Percentiles rank a stretch among this genome's conserved stretches.
Conservation (phyloP, 1,139 yeast genomes). For the Debaryomycetaceae sp. region DNA sequence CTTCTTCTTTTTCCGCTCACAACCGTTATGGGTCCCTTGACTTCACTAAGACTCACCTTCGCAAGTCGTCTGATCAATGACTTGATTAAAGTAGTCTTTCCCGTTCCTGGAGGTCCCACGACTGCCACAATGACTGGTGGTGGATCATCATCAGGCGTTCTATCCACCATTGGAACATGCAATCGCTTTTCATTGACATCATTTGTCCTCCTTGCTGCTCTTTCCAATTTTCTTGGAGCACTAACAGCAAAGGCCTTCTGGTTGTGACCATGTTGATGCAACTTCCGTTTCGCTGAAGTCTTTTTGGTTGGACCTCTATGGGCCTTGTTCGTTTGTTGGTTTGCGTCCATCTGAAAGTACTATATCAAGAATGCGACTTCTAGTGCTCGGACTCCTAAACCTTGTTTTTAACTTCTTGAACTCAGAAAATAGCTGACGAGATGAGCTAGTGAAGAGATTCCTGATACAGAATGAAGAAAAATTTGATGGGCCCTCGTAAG, state of each 20-base stretch:
- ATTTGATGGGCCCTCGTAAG: slow-evolving; percentile 1
- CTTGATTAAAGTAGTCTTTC: slow-evolving; percentile 89
- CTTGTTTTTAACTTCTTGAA: not conserved
- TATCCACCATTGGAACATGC: slow-evolving; percentile 96
- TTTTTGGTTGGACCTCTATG: slow-evolving; percentile 56
- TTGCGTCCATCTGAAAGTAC: not conserved
- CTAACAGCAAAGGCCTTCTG: slow-evolving; percentile 93
- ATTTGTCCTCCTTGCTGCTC: slow-evolving; percentile 78
- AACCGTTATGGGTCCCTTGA: slow-evolving; percentile 96
- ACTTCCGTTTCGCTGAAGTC: slow-evolving; percentile 75
- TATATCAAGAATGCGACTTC: not conserved
- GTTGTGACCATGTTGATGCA: slow-evolving; percentile 88
- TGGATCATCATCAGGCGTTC: slow-evolving; percentile 97
- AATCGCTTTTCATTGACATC: slow-evolving; percentile 83
- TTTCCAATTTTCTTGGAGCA: slow-evolving; percentile 85
- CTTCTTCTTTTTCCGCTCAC: slow-evolving; percentile 95
- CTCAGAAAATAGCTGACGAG: not conserved
- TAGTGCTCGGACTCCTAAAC: not conserved
- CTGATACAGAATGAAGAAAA: slow-evolving; percentile 2
- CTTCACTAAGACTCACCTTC: slow-evolving; percentile 80
- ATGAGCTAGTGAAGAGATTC: slow-evolving; percentile 1
- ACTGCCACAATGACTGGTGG: slow-evolving; percentile 96
- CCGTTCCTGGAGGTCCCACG: slow-evolving; percentile 99
- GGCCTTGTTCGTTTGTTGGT: slow-evolving; percentile 55
- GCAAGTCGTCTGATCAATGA: slow-evolving; percentile 85